Evolutionary conservation across 192 early-diverging fungal genomes (phyloP), one percentile per base, ranked within the genome.

Genomic region (Oehlia diaphana): DNA sequence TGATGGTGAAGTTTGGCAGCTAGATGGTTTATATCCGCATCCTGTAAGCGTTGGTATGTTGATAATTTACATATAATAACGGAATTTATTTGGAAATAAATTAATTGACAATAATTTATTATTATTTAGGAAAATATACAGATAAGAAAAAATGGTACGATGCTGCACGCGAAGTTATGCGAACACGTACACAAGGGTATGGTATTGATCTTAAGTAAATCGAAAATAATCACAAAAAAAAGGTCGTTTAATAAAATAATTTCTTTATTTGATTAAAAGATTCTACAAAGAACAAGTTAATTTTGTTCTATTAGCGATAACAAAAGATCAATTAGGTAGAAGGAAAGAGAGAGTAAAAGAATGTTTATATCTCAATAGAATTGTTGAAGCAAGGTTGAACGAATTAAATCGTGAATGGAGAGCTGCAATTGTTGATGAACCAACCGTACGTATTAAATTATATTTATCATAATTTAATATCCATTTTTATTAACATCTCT

Each of bases 251-350:
- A 31, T 67, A 12, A 14, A 67, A 39, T 16, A 35, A 19, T 16
- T n/a, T 8, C 10, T 23, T n/a, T 70, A 26, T n/a, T 37, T 42
- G 2, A 33, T 42, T 70, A 12, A 39, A 44, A 82, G 47, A 78
- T 78, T 67, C 50, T 26, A 28, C 9, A 50, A 13, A 1, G 65
- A 77, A 44, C 87, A 90, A 76, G 86, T 88, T 58, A 65, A 89
- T 58, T 90, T 88, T 74, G 89, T 88, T 53, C 77, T 90, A 64
- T 84, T 90, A 85, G 88, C 78, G 44, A 69, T 85, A 2, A 80
- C 79, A 28, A 80, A 85, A 72, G 80, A 85, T 67, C 81, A 74
- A 74, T 74, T 78, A 75, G 65, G 61, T 8, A 53, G 69, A 2
- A 58, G 76, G 49, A 77, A 77, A 33, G 73, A 78, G 28, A 69